phyloP scores from a whole-genome alignment of 352 stramenopile genomes.

The Stramenopiles sp. region DNA sequence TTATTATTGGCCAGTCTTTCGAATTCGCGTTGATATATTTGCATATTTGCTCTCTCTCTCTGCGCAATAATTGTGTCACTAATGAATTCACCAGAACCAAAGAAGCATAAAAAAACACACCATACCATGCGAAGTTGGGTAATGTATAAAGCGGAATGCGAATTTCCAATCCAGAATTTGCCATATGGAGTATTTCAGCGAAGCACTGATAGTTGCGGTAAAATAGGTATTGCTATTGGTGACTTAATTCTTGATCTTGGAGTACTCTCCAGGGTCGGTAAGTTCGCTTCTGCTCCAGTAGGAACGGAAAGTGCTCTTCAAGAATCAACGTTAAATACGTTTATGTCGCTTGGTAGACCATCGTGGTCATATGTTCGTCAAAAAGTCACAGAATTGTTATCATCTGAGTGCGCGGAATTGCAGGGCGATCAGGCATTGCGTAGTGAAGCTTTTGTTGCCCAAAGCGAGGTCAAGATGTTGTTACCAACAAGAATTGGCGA shows the following conservation, averaged over 20 bases:
- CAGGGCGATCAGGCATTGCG: slow-evolving; percentile 32
- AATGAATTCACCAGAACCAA: no score
- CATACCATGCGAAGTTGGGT: no score
- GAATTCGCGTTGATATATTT: no score
- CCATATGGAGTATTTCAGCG: slow-evolving; percentile 61
- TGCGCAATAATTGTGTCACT: no score
- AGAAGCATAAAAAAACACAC: not conserved
- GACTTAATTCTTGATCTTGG: no score
- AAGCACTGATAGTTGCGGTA: slow-evolving; percentile 9
- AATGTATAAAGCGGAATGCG: not conserved
- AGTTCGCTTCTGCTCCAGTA: slow-evolving; percentile 5
- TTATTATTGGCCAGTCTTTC: no score
- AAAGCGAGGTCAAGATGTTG: slow-evolving; percentile 38
- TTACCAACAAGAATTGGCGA: slow-evolving; percentile 63
- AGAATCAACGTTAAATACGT: slow-evolving; percentile 42
- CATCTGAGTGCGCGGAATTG: slow-evolving; percentile 26
- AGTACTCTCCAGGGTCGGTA: no score
- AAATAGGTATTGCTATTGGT: slow-evolving; percentile 23
- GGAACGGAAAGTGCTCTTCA: slow-evolving; percentile 19
- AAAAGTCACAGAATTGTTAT: slow-evolving; percentile 42
- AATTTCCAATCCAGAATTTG: slow-evolving; percentile 75
- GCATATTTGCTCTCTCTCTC: no score
- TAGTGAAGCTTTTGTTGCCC: slow-evolving; percentile 31
- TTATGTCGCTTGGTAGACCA: slow-evolving; percentile 45
- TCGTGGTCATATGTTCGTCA: slow-evolving; percentile 42